These are phyloP conservation scores for Poa pratensis DNA, from an alignment of 176 grass and related monocot species.

Conservation along the genomic window DNA sequence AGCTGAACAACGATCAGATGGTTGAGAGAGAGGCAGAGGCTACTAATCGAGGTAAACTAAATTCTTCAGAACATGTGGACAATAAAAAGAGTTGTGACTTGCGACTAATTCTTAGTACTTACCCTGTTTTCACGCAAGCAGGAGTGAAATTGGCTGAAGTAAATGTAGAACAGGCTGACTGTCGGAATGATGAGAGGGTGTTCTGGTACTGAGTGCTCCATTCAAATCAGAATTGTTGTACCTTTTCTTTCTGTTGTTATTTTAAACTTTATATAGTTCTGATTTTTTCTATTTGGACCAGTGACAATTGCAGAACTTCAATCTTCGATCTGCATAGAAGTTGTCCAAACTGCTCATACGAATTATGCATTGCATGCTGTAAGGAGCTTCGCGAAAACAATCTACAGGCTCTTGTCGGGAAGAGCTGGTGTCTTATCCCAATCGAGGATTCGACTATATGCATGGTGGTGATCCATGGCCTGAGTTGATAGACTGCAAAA, in stretches of 20 bases:
- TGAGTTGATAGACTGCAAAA: neutral
- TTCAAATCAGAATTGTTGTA: neutral
- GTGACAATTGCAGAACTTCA: constrained; percentile 73
- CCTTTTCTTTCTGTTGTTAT: neutral
- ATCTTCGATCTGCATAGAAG: constrained; percentile 81
- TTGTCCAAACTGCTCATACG: constrained; percentile 63
- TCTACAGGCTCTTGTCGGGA: constrained; percentile 36
- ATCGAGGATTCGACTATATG: constrained; percentile 60
- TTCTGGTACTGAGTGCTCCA: constrained; percentile 54
- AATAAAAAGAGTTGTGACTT: constrained; percentile 13
- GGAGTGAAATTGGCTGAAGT: constrained; percentile 47
- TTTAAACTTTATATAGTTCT: constrained; percentile 22
- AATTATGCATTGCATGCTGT: constrained; percentile 74
- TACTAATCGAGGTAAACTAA: constrained; percentile 48
- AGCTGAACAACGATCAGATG: constrained; percentile 60
- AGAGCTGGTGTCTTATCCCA: constrained; percentile 16
- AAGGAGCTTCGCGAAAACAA: constrained; percentile 55
- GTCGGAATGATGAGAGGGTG: constrained; percentile 57
- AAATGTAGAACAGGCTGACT: constrained; percentile 45
- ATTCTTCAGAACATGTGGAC: constrained; percentile 27
- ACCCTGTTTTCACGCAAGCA: constrained; percentile 28
- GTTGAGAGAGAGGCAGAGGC: constrained; percentile 64
- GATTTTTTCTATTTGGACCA: constrained; percentile 38
- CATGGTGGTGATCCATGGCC: constrained; percentile 54
- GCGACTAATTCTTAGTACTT: constrained; percentile 26